Conservation (phyloP, 352 stramenopile genomes). For the Globisporangium okanoganense region DNA sequence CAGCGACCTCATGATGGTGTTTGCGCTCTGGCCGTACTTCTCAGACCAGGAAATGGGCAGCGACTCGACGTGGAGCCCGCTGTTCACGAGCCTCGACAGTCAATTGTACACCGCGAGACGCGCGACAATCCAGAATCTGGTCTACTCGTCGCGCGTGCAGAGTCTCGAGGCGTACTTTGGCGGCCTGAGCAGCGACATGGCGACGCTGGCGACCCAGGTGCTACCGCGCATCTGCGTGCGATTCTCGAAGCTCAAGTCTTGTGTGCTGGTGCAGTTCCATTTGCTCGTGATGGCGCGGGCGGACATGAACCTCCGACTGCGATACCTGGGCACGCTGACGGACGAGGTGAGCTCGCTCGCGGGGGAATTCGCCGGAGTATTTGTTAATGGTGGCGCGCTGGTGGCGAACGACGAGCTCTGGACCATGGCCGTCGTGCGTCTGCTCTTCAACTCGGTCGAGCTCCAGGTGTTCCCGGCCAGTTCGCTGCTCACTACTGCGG, state of each 20-base stretch:
- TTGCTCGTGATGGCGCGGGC: neutral
- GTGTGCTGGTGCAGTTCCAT: neutral
- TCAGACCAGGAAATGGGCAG: neutral
- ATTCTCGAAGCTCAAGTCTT: neutral
- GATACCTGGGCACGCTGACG: neutral
- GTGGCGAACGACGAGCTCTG: neutral
- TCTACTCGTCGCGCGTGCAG: neutral
- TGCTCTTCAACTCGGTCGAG: neutral
- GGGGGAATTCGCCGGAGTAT: neutral
- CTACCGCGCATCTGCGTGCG: neutral
- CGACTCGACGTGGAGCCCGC: neutral
- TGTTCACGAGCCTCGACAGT: neutral
- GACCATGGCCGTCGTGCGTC: neutral
- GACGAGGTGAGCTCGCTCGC: neutral
- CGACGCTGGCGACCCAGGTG: neutral
- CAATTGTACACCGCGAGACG: neutral
- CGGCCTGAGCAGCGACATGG: neutral
- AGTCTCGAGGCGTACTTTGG: neutral
- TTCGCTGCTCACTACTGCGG: neutral
- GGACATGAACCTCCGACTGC: neutral
- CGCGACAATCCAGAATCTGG: neutral
- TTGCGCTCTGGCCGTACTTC: neutral
- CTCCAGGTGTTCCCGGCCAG: neutral
- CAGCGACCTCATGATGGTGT: slow-evolving; percentile 1
- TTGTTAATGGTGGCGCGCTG: neutral